These are phyloP conservation scores for Phytophthora foliorum DNA, from an alignment of 352 stramenopile species.

Conservation along the genomic window DNA sequence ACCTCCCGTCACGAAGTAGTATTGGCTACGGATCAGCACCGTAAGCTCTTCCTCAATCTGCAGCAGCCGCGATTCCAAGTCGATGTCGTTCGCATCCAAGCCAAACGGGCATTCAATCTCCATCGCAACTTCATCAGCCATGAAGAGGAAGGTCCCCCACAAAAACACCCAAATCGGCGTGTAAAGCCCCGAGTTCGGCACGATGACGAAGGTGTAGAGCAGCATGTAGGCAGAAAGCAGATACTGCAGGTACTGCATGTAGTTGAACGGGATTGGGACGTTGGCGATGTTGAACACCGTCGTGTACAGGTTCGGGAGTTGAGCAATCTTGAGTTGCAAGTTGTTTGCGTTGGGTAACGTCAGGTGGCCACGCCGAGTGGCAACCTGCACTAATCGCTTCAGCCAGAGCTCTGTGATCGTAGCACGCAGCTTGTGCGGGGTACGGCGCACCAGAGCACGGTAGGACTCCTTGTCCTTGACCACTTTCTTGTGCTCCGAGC, in stretches of 20 bases:
- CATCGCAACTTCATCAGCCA: slow-evolving; percentile 77
- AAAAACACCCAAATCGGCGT: slow-evolving; percentile 80
- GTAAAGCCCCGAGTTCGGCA: slow-evolving; percentile 70
- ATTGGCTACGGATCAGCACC: slow-evolving; percentile 75
- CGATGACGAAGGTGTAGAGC: slow-evolving; percentile 83
- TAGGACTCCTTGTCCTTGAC: slow-evolving; percentile 50
- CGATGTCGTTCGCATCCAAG: slow-evolving; percentile 80
- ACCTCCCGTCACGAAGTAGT: slow-evolving; percentile 77
- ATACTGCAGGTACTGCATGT: slow-evolving; percentile 81
- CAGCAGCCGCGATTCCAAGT: slow-evolving; percentile 64
- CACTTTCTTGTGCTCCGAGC: slow-evolving; percentile 60
- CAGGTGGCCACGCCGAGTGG: slow-evolving; percentile 60
- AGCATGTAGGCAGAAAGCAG: slow-evolving; percentile 75
- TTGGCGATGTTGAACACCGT: slow-evolving; percentile 87
- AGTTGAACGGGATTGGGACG: slow-evolving; percentile 88
- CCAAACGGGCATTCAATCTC: slow-evolving; percentile 85
- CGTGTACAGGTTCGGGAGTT: slow-evolving; percentile 73
- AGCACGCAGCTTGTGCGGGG: slow-evolving; percentile 70
- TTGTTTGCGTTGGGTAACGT: slow-evolving; percentile 63
- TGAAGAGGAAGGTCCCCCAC: slow-evolving; percentile 84
- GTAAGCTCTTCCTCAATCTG: slow-evolving; percentile 85
- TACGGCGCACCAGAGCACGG: slow-evolving; percentile 57
- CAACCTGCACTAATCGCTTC: slow-evolving; percentile 72
- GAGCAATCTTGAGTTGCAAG: slow-evolving; percentile 71
- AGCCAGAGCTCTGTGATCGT: slow-evolving; percentile 83